Percentiles rank a stretch among this genome's conserved stretches.
These are phyloP conservation scores for Triangularia verruculosa DNA, from an alignment of 2,329 filamentous ascomycete species.

Conservation along the genomic window DNA sequence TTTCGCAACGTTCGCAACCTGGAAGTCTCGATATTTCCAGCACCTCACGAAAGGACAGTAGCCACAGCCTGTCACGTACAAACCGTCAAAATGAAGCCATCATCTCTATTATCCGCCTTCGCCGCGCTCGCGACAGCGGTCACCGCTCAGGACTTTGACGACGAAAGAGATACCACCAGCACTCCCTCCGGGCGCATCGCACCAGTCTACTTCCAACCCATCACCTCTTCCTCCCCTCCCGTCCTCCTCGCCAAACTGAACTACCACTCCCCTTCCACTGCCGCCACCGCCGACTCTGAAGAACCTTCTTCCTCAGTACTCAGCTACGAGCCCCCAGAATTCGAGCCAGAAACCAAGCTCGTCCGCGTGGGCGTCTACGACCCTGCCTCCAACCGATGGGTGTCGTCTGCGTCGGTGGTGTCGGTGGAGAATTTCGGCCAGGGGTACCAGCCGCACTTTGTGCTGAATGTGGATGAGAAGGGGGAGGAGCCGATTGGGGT, in stretches of 20 bases:
- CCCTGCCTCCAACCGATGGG: constrained; percentile 43
- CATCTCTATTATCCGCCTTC: neutral
- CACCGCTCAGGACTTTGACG: neutral
- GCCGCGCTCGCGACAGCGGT: neutral
- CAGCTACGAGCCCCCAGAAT: constrained; percentile 56
- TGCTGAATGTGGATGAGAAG: constrained; percentile 47
- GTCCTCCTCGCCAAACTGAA: constrained; percentile 53
- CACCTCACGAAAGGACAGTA: neutral
- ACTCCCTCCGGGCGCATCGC: constrained; percentile 33
- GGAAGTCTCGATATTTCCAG: neutral
- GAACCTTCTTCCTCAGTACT: constrained; percentile 33
- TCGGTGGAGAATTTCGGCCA: constrained; percentile 57
- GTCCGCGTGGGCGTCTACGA: constrained; percentile 60
- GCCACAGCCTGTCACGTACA: neutral
- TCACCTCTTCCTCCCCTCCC: constrained; percentile 30
- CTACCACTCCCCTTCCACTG: constrained; percentile 43
- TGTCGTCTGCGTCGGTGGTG: constrained; percentile 54
- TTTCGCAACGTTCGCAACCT: neutral
- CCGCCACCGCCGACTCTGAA: constrained; percentile 35
- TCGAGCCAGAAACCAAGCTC: constrained; percentile 44
- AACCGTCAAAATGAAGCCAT: neutral
- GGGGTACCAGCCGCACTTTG: constrained; percentile 57
- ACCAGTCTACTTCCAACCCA: constrained; percentile 53
- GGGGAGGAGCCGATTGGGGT: constrained; percentile 37
- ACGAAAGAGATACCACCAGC: constrained; percentile 15